Percentiles rank a stretch among this genome's conserved stretches.
phyloP scores from a whole-genome alignment of 441 rosid species.

The Gossypium gossypioides region DNA sequence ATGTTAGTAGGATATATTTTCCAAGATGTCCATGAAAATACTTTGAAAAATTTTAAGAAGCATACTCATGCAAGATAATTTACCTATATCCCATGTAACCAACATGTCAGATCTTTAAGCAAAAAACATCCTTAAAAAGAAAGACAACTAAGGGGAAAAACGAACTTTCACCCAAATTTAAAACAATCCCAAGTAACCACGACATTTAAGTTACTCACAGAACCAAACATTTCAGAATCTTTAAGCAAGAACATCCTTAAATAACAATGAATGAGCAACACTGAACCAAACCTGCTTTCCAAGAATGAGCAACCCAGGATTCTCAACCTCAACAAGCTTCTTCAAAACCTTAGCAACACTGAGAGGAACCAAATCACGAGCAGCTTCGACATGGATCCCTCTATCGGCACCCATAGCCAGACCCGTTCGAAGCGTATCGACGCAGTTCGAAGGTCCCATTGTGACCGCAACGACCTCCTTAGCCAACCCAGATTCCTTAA shows the following conservation, averaged over 20 bases:
- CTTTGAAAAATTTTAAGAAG: neutral
- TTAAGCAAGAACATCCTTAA: neutral
- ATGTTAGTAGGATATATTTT: neutral
- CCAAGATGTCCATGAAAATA: neutral
- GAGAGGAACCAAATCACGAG: slow-evolving; percentile 42
- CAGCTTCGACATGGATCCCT: slow-evolving; percentile 62
- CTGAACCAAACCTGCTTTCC: slow-evolving; percentile 62
- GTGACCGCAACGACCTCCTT: slow-evolving; percentile 73
- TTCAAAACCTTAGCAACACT: slow-evolving; percentile 70
- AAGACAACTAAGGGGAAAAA: neutral
- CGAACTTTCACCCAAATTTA: neutral
- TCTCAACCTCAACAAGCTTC: slow-evolving; percentile 64
- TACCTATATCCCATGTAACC: neutral
- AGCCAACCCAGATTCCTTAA: slow-evolving; percentile 72
- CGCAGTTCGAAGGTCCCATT: slow-evolving; percentile 61
- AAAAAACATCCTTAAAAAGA: neutral
- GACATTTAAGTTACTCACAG: neutral
- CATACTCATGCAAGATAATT: neutral
- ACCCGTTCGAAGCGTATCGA: slow-evolving; percentile 81
- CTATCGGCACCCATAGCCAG: slow-evolving; percentile 95
- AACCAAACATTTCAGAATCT: neutral
- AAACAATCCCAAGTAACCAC: neutral
- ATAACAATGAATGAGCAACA: neutral
- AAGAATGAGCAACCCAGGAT: slow-evolving; percentile 61
- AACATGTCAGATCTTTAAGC: neutral